A percentile compares a stretch with the other conserved stretches of the same genome.
Conservation (phyloP, 495 filamentous ascomycete genomes). For the Talaromyces adpressus region DNA sequence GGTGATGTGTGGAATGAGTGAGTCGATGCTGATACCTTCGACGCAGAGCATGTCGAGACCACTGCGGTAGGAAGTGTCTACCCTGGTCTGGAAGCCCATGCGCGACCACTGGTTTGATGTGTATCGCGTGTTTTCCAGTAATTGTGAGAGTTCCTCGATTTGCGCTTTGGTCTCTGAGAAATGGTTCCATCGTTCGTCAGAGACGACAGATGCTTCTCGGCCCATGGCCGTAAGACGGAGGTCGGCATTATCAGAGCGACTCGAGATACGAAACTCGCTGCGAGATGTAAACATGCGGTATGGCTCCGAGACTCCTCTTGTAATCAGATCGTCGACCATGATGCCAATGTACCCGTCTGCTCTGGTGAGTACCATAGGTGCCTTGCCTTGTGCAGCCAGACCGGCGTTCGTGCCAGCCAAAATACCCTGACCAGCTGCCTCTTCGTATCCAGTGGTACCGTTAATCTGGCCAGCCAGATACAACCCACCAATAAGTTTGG, state of each 20-base stretch:
- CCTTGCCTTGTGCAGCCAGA: constrained; percentile 58
- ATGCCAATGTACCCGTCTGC: constrained; percentile 94
- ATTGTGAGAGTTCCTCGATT: constrained; percentile 54
- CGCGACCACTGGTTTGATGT: constrained; percentile 57
- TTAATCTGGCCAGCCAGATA: constrained; percentile 97
- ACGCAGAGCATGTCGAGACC: constrained; percentile 73
- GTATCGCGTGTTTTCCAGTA: constrained; percentile 49
- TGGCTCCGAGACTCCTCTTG: constrained; percentile 93
- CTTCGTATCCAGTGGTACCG: constrained; percentile 96
- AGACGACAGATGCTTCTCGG: constrained; percentile 67
- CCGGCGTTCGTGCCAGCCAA: constrained; percentile 93
- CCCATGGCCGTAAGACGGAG: constrained; percentile 75
- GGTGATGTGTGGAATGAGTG: constrained; percentile 49
- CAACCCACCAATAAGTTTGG: constrained; percentile 81
- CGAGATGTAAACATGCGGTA: constrained; percentile 98
- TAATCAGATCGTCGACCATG: constrained; percentile 98
- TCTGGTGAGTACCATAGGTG: constrained; percentile 61
- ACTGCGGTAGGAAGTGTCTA: constrained; percentile 51
- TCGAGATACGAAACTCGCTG: constrained; percentile 88
- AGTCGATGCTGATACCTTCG: constrained; percentile 43
- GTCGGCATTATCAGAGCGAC: constrained; percentile 91
- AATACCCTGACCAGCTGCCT: constrained; percentile 90
- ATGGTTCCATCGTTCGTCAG: constrained; percentile 66
- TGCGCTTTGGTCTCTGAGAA: constrained; percentile 56
- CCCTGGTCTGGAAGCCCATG: constrained; percentile 59